Evolutionary conservation across 2,329 filamentous ascomycete genomes (phyloP).

Genomic region (Colletotrichum neosansevieriae): DNA sequence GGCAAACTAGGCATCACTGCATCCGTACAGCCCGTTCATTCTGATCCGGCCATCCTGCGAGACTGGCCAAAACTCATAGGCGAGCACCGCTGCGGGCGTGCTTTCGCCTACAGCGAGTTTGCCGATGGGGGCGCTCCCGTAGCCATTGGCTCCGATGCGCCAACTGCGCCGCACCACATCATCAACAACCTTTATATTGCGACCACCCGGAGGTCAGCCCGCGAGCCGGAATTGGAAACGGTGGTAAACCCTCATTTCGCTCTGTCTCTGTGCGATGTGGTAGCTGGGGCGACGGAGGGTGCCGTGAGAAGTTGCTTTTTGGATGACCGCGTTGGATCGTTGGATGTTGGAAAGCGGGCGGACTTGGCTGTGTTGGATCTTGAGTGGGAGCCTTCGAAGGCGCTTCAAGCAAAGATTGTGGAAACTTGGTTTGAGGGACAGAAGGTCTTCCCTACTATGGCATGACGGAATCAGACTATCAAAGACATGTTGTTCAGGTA

Average conservation of each 20-base stretch:
- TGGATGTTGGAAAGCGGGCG: constrained; percentile 65
- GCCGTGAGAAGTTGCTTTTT: constrained; percentile 69
- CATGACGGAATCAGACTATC: background rate
- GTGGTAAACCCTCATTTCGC: constrained; percentile 67
- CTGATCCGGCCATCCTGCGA: constrained; percentile 70
- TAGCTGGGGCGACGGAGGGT: constrained; percentile 66
- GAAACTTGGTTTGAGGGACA: constrained; percentile 68
- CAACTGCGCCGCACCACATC: constrained; percentile 68
- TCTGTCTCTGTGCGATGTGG: constrained; percentile 64
- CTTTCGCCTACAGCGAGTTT: constrained; percentile 74
- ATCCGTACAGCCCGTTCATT: constrained; percentile 69
- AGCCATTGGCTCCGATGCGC: constrained; percentile 70
- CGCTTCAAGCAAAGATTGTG: constrained; percentile 59
- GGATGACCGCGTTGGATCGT: constrained; percentile 64
- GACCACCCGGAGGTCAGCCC: constrained; percentile 64
- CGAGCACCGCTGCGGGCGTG: constrained; percentile 63
- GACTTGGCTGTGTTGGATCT: constrained; percentile 68
- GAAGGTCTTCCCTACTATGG: constrained; percentile 50
- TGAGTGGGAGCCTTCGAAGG: constrained; percentile 58
- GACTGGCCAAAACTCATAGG: constrained; percentile 72
- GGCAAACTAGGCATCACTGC: constrained; percentile 71
- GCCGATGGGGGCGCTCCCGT: constrained; percentile 64
- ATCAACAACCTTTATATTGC: constrained; percentile 70
- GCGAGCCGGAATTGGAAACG: constrained; percentile 54
- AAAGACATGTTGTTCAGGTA: too few relatives aligned